Base-by-base conservation (phyloP, 139 green algal species). In the Auxenochlorella protothecoides region DNA sequence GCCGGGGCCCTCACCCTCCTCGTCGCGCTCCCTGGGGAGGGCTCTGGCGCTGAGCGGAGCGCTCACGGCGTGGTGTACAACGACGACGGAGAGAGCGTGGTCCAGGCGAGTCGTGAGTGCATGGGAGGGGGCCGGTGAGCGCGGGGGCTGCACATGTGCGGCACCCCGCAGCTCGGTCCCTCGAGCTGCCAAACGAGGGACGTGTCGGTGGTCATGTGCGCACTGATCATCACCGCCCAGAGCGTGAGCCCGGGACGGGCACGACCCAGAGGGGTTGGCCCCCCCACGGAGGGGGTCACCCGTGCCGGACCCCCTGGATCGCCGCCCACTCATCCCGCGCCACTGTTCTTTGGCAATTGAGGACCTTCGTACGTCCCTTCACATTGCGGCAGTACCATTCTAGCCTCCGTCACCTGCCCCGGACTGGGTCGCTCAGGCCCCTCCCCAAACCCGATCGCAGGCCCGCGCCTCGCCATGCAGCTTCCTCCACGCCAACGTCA, bases 1-100 rank as follows among this genome's bases (percentile, higher is more conserved):
- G 59, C 59, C 66, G 63, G 66, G 53, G 66, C 72, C 2, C 66
- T 77, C n/a, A 72, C 67, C 2, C 59, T 70, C n/a, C 66, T 77
- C 11, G 59, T 68, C 0, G 72, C 72, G 5, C 72, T 77, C 15
- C 72, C 72, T 3, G 56, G 6, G 6, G 64, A 63, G 64, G 3
- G 59, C 69, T 16, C 55, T 76, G 65, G 44, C 55, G 14, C 65
- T 13, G 13, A n/a, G 55, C 55, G 55, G 16, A 54, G 27, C 27
- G 66, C 55, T 13, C n/a, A 3, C 63, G 59, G 53, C 5, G 44
- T 52, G 2, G 52, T 77, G 66, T 77, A 77, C 53, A 64, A 69
- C 11, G 72, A 77, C 13, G 72, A 63, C 9, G 72, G 72, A 9
- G 72, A 77, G 53, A 60, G 63, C n/a, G 53, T 53, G 5, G 66